Evolutionary conservation across 805 yeast species (phyloP).

Genomic region (Lachancea cidri): DNA sequence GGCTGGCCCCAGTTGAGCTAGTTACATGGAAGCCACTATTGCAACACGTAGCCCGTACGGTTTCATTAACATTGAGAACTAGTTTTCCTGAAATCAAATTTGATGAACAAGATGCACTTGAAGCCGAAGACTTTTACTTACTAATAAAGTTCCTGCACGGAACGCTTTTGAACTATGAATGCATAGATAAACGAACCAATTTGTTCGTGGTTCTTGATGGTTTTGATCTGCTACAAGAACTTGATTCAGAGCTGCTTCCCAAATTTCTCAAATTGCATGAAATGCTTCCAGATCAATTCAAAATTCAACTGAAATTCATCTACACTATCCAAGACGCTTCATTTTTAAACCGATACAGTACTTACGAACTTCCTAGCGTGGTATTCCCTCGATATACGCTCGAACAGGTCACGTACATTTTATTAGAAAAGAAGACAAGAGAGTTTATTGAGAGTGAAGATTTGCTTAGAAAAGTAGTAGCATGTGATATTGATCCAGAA

Average conservation of each 20-base stretch:
- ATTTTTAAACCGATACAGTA: constrained; percentile 24
- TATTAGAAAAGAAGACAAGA: constrained; percentile 14
- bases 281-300: constrained; percentile 14
- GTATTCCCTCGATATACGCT: constrained; percentile 28
- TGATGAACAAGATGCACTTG: constrained; percentile 22
- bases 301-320: constrained; percentile 23
- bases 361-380: constrained; percentile 25
- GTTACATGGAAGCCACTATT: constrained; percentile 32
- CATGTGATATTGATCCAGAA: constrained; percentile 10
- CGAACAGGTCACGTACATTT: constrained; percentile 20
- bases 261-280: constrained; percentile 27
- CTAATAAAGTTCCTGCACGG: constrained; percentile 20
- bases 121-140: constrained; percentile 28
- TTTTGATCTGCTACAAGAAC: constrained; percentile 29
- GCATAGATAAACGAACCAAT: constrained; percentile 8
- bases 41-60: constrained; percentile 25
- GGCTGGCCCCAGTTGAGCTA: constrained; percentile 26
- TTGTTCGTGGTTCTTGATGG: constrained; percentile 29
- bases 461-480: constrained; percentile 10
- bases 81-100: constrained; percentile 12
- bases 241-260: constrained; percentile 26
- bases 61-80: constrained; percentile 17
- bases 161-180: constrained; percentile 12
- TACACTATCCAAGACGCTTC: constrained; percentile 21
- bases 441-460: constrained; percentile 14